These are phyloP conservation scores for Cystoderma amianthinum DNA, from an alignment of 768 basidiomycete species.

Conservation along the genomic window DNA sequence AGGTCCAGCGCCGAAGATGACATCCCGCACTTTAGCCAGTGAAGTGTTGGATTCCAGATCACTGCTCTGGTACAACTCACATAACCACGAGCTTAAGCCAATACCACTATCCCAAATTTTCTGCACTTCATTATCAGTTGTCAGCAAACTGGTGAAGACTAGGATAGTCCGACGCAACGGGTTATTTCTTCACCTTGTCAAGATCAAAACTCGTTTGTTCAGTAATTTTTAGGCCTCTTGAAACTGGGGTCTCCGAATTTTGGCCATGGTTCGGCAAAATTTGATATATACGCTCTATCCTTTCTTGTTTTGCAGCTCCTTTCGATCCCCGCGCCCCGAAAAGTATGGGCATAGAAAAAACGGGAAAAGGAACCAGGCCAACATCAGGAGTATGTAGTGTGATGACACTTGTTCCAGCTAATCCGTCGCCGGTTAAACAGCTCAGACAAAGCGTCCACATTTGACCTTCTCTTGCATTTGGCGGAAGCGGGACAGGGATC, in stretches of 20 bases:
- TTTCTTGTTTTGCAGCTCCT: constrained; percentile 52
- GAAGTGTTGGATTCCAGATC: too few relatives aligned
- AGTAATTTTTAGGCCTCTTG: constrained; percentile 36
- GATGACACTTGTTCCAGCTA: constrained; percentile 16
- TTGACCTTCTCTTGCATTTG: constrained; percentile 41
- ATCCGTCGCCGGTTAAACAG: too few relatives aligned
- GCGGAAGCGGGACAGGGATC: constrained; percentile 60
- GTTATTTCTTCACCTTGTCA: constrained; percentile 69
- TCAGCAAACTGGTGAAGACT: constrained; percentile 1
- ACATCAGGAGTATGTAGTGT: constrained; percentile 33
- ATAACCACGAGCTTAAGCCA: constrained; percentile 77
- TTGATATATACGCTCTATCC: constrained; percentile 51
- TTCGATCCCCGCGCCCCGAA: constrained; percentile 22
- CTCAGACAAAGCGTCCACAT: constrained; percentile 62
- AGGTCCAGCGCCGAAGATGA: constrained; percentile 29
- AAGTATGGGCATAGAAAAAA: constrained; percentile 62
- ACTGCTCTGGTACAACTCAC: constrained; percentile 11
- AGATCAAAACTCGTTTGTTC: constrained; percentile 90
- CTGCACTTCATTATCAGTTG: constrained; percentile 31
- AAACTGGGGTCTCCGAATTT: constrained; percentile 11
- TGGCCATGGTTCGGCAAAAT: constrained; percentile 14
- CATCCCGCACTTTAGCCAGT: constrained; percentile 16
- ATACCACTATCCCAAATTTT: constrained; percentile 98
- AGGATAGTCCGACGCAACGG: too few relatives aligned
- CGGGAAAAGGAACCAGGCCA: constrained; percentile 47